phyloP scores from a whole-genome alignment of 371 early-diverging fungal species.

The Mucor sp. region DNA sequence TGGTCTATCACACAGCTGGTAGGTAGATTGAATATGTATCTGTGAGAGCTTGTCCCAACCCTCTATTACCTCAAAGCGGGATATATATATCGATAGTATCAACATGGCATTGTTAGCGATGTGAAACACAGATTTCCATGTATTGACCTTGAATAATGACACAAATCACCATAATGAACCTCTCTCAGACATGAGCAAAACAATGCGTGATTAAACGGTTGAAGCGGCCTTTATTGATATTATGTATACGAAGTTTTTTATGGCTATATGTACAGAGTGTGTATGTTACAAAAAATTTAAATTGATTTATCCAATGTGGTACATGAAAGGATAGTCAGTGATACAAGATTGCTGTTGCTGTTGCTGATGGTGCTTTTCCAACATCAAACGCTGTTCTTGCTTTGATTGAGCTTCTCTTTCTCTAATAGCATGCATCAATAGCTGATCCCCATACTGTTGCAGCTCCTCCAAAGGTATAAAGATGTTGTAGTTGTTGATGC shows the following conservation, averaged over 20 bases:
- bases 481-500: constrained; percentile 72
- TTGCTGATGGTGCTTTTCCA: not conserved
- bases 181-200: too few relatives aligned
- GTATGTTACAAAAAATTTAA: not conserved
- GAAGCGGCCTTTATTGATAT: too few relatives aligned
- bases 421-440: constrained; percentile 59
- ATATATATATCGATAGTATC: too few relatives aligned
- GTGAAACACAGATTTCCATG: too few relatives aligned
- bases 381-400: not conserved
- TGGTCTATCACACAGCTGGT: too few relatives aligned
- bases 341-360: not conserved
- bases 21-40: too few relatives aligned
- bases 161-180: too few relatives aligned
- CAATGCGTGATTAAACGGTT: too few relatives aligned
- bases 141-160: too few relatives aligned
- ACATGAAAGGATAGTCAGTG: not conserved
- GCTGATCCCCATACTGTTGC: constrained; percentile 78
- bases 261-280: not conserved
- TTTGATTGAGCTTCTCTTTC: constrained; percentile 8
- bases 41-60: too few relatives aligned
- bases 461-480: constrained; percentile 74
- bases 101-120: too few relatives aligned
- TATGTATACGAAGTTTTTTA: not conserved
- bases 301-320: constrained; percentile 1
- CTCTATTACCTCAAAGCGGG: too few relatives aligned